A percentile compares a stretch with the other conserved stretches of the same genome.
phyloP scores from a whole-genome alignment of 2,329 filamentous ascomycete genomes.

The Sporothrix inflata region DNA sequence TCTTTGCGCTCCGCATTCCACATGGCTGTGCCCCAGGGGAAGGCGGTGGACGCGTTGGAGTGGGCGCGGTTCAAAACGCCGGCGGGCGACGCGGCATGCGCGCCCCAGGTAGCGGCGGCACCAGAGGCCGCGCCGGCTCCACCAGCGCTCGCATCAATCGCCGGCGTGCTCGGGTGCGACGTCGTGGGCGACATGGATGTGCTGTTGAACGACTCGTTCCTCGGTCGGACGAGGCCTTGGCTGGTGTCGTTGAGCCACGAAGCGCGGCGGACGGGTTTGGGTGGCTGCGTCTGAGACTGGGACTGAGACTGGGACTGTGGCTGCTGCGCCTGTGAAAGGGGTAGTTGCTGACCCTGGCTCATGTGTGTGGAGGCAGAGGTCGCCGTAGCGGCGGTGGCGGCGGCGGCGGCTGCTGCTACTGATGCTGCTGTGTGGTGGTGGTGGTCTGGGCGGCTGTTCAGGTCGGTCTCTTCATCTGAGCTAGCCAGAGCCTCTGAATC shows the following conservation, averaged over 20 bases:
- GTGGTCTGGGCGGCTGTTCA: constrained; percentile 55
- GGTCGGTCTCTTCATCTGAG: constrained; percentile 87
- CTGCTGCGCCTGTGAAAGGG: constrained; percentile 17
- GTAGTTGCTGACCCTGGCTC: constrained; percentile 31
- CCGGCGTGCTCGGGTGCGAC: constrained; percentile 74
- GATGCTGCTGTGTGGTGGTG: not conserved
- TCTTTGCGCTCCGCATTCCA: constrained; percentile 83
- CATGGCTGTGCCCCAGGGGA: constrained; percentile 78
- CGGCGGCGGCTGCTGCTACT: constrained; percentile 6
- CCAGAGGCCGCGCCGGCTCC: constrained; percentile 35
- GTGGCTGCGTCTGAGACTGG: constrained; percentile 43
- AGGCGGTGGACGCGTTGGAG: constrained; percentile 50
- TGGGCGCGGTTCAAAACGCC: constrained; percentile 54
- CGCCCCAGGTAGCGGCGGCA: constrained; percentile 52
- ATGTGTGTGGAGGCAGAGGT: constrained; percentile 41
- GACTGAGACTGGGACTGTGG: constrained; percentile 13
- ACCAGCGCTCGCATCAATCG: constrained; percentile 61
- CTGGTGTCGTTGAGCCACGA: constrained; percentile 87
- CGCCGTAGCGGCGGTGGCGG: not conserved
- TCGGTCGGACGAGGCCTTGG: constrained; percentile 63
- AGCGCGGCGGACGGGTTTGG: constrained; percentile 69
- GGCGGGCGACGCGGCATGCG: constrained; percentile 53
- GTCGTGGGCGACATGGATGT: constrained; percentile 80
- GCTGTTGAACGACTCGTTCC: constrained; percentile 77
- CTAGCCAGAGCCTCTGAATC: constrained; percentile 93